Base-by-base conservation (phyloP, 129 eudicot genomes). In the Lactuca sativa region DNA sequence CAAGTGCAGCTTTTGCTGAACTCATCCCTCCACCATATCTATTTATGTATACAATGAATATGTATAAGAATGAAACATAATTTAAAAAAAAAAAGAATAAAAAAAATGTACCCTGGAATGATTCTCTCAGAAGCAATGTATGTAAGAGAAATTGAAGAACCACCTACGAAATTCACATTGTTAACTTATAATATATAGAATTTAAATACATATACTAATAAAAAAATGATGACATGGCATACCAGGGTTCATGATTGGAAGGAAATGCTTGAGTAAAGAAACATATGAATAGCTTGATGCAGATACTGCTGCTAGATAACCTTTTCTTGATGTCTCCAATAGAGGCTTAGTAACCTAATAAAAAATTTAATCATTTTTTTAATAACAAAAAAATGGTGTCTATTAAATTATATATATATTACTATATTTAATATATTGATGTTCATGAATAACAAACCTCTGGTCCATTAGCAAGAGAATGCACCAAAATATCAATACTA, bases 1-100 rank as follows among this genome's bases (percentile, higher is more conserved):
- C 98, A 21, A 92, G 83, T 15, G 96, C 96, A 32, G 98, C 96
- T 83, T 92, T 92, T 65, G 98, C 98, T 60, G 98, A 89, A 74
- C 96, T 92, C 98, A 92, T 92, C 44, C 98, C 98, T 62, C 98
- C 98, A 71, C 98, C 98, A 68, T 92, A 92, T 36, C 98, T 92
- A 79, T 11, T 44, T 12, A 47, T 47, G 15, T 47, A 47, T 12
- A 47, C 6, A 10, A 47, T 12, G 5, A 47, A 44, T 31, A 51
- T 32, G 69, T 11, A 32, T 25, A 32, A 44, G 25, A 44, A 65
- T 8, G 7, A 52, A 38, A 54, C 52, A 76, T 32, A 74, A 57
- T n/a, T 4, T 38, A 10, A 41, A 47, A 37, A 64, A 6, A 14
- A 55, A 43, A 44, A 11, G 40, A 33, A 15, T 66, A 47, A 25